Conservation (phyloP, 768 basidiomycete species). For the Xerocomellus chrysenteron region DNA sequence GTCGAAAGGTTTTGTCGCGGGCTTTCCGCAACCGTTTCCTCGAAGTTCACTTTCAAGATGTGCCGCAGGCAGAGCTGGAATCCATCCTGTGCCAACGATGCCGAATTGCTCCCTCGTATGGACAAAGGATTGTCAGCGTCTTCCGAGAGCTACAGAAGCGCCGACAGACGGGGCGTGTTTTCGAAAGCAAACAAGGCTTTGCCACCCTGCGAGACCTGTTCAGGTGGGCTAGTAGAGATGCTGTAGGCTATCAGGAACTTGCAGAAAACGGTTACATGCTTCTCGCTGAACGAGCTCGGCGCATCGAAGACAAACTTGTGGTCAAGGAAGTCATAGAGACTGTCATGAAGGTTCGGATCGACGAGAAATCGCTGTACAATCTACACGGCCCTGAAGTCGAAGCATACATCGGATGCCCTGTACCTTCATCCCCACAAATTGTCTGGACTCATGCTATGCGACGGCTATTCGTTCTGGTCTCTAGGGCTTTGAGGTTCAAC, state of each 20-base stretch:
- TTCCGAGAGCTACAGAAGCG: slow-evolving; percentile 93
- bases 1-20: slow-evolving; percentile 89
- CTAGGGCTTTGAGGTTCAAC: slow-evolving; percentile 83
- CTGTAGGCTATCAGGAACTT: slow-evolving; percentile 85
- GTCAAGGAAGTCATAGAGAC: slow-evolving; percentile 93
- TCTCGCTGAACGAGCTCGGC: slow-evolving; percentile 85
- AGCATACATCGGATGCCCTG: slow-evolving; percentile 56
- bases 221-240: slow-evolving; percentile 92
- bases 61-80: slow-evolving; percentile 91
- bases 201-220: slow-evolving; percentile 96
- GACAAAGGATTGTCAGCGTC: slow-evolving; percentile 84
- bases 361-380: slow-evolving; percentile 69
- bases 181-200: slow-evolving; percentile 97
- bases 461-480: slow-evolving; percentile 79
- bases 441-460: slow-evolving; percentile 96
- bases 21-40: slow-evolving; percentile 97
- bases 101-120: slow-evolving; percentile 91
- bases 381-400: slow-evolving; percentile 45
- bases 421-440: slow-evolving; percentile 45
- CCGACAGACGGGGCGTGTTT: slow-evolving; percentile 86
- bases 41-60: slow-evolving; percentile 96
- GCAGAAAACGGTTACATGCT: slow-evolving; percentile 98
- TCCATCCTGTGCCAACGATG: slow-evolving; percentile 92
- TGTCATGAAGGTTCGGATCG: slow-evolving; percentile 83
- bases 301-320: slow-evolving; percentile 78